Conservation (phyloP, 345 rosid species). For the Geranium brycei region DNA sequence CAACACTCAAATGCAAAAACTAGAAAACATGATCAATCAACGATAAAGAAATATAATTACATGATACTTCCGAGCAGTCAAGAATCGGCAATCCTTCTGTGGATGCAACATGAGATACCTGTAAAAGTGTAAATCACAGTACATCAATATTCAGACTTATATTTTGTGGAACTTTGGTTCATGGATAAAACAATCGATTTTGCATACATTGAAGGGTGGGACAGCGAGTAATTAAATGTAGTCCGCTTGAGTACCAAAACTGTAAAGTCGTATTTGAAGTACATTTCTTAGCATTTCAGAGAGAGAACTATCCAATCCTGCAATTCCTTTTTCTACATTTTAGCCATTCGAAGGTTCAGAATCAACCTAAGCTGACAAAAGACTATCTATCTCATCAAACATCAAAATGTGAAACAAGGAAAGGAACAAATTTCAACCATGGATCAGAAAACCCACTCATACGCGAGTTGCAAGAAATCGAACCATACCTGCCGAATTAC, state of each 20-base stretch:
- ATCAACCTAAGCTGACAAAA: not conserved
- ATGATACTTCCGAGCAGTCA: constrained; percentile 60
- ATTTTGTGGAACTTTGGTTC: too few species aligned
- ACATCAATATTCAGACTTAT: not conserved
- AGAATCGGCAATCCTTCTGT: constrained; percentile 50
- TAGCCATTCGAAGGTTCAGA: not conserved
- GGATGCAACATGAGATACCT: constrained; percentile 75
- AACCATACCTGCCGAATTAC: constrained; percentile 50
- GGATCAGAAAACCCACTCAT: not conserved
- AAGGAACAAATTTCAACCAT: not conserved
- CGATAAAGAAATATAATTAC: constrained; percentile 25
- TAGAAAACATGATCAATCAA: constrained; percentile 5
- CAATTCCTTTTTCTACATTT: not conserved
- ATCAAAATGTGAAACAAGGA: not conserved
- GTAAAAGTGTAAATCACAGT: constrained; percentile 13
- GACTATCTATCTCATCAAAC: not conserved
- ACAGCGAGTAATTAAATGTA: too few species aligned
- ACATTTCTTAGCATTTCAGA: not conserved
- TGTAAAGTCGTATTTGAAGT: not conserved
- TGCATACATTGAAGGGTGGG: too few species aligned
- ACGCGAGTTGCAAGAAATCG: not conserved
- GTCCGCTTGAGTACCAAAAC: not conserved
- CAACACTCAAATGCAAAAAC: not conserved
- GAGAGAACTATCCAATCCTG: not conserved
- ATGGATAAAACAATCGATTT: too few species aligned